phyloP scores from a whole-genome alignment of 257 asterid genomes.

The Echites panduratus region DNA sequence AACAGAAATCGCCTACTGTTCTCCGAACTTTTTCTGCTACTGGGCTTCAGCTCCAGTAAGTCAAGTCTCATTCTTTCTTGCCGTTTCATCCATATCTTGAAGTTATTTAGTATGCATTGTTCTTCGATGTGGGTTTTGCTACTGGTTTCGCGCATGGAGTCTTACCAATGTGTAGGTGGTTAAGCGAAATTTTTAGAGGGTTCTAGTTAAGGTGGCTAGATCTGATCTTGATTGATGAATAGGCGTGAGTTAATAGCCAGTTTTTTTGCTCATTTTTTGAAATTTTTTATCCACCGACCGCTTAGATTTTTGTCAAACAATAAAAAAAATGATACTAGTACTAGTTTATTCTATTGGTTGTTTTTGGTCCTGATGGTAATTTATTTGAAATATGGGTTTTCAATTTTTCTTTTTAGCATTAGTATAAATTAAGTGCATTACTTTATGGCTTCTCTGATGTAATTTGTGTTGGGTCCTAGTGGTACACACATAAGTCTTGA shows the following conservation, averaged over 20 bases:
- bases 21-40: conserved; percentile 17
- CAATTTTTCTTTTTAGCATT: background rate
- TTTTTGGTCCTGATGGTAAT: background rate
- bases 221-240: conserved; percentile 42
- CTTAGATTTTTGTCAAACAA: background rate
- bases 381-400: background rate
- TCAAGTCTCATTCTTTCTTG: conserved; percentile 16
- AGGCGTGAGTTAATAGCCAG: background rate
- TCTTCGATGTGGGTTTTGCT: background rate
- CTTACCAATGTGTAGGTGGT: conserved; percentile 25
- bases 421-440: background rate
- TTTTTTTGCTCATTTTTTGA: conserved; percentile 1
- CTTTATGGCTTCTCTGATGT: background rate
- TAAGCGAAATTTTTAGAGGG: conserved; percentile 15
- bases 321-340: background rate
- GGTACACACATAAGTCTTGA: background rate
- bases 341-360: background rate
- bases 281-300: background rate
- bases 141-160: background rate
- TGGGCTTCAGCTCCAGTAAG: conserved; percentile 43
- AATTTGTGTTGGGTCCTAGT: background rate
- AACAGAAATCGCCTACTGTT: background rate
- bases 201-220: conserved; percentile 32
- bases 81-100: conserved; percentile 3
- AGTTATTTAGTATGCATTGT: background rate